These are phyloP conservation scores for Endotrypanum monterogeii DNA, from an alignment of 208 protist species.

Conservation along the genomic window DNA sequence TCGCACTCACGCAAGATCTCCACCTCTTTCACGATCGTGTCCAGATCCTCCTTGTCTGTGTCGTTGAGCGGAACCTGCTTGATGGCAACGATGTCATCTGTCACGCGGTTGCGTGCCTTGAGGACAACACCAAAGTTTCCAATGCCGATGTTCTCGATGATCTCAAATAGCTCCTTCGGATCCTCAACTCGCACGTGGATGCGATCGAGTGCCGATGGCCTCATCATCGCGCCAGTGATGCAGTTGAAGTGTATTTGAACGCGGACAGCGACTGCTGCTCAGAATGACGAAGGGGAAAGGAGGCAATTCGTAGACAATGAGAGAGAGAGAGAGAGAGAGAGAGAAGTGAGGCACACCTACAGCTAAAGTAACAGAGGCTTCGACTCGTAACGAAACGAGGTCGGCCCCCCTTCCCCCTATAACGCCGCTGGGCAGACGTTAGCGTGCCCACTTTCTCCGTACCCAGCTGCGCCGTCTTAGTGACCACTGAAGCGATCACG, in stretches of 20 bases:
- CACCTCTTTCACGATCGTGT: slow-evolving; percentile 85
- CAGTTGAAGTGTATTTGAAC: too few relatives aligned
- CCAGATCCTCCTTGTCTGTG: slow-evolving; percentile 66
- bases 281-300: not conserved
- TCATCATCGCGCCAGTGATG: slow-evolving; percentile 18
- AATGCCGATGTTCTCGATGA: slow-evolving; percentile 79
- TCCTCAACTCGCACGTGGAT: slow-evolving; percentile 72
- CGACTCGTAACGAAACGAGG: too few relatives aligned
- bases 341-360: not conserved
- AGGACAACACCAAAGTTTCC: slow-evolving; percentile 98
- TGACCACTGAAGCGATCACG: too few relatives aligned
- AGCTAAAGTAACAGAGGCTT: too few relatives aligned
- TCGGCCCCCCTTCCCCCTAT: too few relatives aligned
- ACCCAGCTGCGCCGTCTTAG: too few relatives aligned
- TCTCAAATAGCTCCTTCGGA: slow-evolving; percentile 82
- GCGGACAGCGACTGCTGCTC: not conserved
- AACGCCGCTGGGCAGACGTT: too few relatives aligned
- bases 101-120: slow-evolving; percentile 90
- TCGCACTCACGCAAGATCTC: slow-evolving; percentile 81
- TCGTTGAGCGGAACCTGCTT: slow-evolving; percentile 89
- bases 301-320: not conserved
- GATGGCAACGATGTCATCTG: slow-evolving; percentile 81
- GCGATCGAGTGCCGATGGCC: slow-evolving; percentile 42
- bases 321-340: not conserved
- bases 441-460: too few relatives aligned